These are phyloP conservation scores for Sonneratia alba DNA, from an alignment of 345 rosid genomes.

Conservation along the genomic window DNA sequence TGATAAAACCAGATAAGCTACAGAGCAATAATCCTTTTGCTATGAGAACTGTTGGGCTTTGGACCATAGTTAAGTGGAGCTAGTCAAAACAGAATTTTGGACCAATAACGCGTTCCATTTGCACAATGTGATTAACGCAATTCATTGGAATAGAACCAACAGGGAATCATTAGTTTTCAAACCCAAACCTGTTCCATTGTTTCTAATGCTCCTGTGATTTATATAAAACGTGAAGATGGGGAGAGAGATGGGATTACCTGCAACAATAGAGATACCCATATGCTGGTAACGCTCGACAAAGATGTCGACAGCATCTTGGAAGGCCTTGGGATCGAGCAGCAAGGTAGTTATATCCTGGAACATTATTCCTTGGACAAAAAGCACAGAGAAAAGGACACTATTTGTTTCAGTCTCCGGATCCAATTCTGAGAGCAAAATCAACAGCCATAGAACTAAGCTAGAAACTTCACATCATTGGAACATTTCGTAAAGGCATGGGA, in stretches of 20 bases:
- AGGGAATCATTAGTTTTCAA: not conserved
- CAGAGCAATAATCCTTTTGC: too few species aligned
- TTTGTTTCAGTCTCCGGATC: not conserved
- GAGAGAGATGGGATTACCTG: conserved; percentile 32
- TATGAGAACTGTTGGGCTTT: too few species aligned
- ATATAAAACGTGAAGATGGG: not conserved
- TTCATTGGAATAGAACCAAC: not conserved
- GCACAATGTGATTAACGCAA: not conserved
- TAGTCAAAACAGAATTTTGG: too few species aligned
- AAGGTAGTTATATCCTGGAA: conserved; percentile 79
- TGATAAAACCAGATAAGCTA: too few species aligned
- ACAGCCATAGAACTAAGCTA: not conserved
- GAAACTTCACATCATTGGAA: not conserved
- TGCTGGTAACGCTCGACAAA: conserved; percentile 73
- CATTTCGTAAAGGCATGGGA: not conserved
- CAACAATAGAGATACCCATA: conserved; percentile 62
- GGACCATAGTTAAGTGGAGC: too few species aligned
- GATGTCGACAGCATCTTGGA: conserved; percentile 66
- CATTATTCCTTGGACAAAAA: conserved; percentile 52
- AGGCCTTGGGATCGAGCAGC: conserved; percentile 64
- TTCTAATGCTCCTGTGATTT: too few species aligned
- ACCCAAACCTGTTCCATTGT: too few species aligned
- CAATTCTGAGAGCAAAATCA: not conserved
- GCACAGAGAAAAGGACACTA: not conserved
- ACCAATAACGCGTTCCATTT: too few species aligned